Base-by-base conservation (phyloP, 768 basidiomycete species). In the Mrakia hoshinonis region DNA sequence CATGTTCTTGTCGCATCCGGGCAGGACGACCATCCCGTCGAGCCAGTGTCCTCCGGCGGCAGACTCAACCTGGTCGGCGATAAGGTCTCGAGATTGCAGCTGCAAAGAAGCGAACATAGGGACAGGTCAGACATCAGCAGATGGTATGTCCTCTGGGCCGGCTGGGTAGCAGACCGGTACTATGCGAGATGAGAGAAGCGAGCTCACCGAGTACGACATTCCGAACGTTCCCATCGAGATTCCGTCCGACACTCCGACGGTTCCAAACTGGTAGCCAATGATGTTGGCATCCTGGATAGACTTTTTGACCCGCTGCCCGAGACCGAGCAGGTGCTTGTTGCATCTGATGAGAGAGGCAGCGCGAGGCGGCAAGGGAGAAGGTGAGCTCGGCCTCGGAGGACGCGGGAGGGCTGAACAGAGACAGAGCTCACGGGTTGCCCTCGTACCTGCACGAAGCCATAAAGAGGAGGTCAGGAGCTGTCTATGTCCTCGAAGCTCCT, bases 1-100 rank as follows among this genome's bases (percentile, higher is more conserved):
- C 95, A 99, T 98, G 82, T 99, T 99, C 82, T 99, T 99, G 83
- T 99, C 95, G 58, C 92, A 98, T 49, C 94, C 96, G 26, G 96
- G 96, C 67, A 99, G 84, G 72, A 92, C 92, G 48, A 97, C 92
- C 89, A 96, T 91, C 49, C 92, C 96, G 77, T 98, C 96, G 18
- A 99, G 85, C 87, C 94, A 96, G 79, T 99, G 96, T 6, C 95
- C 96, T 18, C 90, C 95, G 36, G 89, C 94, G 22, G 91, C 93
- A 13, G 91, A 91, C 82, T 98, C 95, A 24, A 99, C 94, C 78
- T 89, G 87, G 81, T 98, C 96, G 73, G 96, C 96, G 76, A 99
- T 99, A 60, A 98, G 85, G 82, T 99, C 96, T 74, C 96, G 87
- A 31, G 92, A 95, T 81, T 94, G 96, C 4, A 99, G 85, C n/a